Conservation (phyloP, 2,329 filamentous ascomycete genomes). For the Paraconiothyrium brasiliense region DNA sequence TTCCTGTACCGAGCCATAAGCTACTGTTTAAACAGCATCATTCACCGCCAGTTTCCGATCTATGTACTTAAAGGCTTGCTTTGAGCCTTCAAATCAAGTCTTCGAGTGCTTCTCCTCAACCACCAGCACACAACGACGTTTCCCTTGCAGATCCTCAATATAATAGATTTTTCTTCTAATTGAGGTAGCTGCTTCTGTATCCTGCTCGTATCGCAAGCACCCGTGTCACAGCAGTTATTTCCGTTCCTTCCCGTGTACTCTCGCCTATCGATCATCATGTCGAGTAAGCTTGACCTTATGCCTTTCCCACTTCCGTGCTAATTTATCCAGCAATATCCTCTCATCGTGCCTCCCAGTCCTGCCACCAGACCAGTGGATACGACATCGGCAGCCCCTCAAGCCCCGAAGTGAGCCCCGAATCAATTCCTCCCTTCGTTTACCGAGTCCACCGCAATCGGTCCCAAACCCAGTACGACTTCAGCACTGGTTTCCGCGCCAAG, state of each 20-base stretch:
- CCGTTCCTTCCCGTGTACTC: background rate
- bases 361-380: conserved; percentile 5
- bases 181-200: background rate
- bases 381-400: conserved; percentile 1
- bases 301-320: background rate
- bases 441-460: conserved; percentile 39
- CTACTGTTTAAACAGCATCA: conserved; percentile 20
- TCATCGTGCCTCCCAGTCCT: background rate
- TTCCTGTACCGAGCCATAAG: conserved; percentile 14
- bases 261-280: conserved; percentile 7
- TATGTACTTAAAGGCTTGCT: conserved; percentile 1
- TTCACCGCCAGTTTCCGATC: conserved; percentile 23
- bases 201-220: background rate
- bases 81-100: background rate
- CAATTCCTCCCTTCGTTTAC: conserved; percentile 42
- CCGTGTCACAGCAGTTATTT: background rate
- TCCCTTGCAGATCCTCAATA: background rate
- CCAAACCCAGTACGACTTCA: conserved; percentile 44
- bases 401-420: conserved; percentile 31
- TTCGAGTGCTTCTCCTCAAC: background rate
- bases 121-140: background rate
- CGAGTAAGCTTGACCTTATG: conserved; percentile 16
- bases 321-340: conserved; percentile 5
- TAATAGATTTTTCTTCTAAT: background rate
- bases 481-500: conserved; percentile 43